Evolutionary conservation across 2,329 filamentous ascomycete species (phyloP), one percentile per base, ranked within the genome.

Genomic region (Penicillium sp.): DNA sequence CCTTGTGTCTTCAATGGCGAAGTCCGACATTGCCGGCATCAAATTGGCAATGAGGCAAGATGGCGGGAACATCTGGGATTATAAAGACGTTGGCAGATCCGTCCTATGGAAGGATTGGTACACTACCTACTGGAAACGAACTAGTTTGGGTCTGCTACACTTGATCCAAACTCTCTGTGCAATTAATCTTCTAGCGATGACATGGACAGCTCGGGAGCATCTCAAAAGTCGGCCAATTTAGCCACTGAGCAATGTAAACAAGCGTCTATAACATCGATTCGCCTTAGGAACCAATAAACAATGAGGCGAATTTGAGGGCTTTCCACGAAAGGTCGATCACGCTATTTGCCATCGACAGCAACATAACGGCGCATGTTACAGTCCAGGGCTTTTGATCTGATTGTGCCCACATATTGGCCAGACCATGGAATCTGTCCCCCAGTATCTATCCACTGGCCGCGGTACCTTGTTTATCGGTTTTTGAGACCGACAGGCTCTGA

Each of bases 331-430:
- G 43, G 7, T 19, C 41, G 26, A 48, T 49, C 50, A 44, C 52
- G 37, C 35, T 52, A 56, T 66, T 64, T 59, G 60, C 62, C 64
- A 60, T 63, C 56, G 52, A 55, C 55, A 55, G 54, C 37, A 43
- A 45, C 22, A 22, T 4, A 44, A 53, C 27, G 48, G 45, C 21
- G 52, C 41, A 21, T 29, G 48, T 59, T 63, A 45, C 53, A 64
- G 61, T 55, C 22, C 48, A 41, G 19, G 52, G 50, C 37, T 55
- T 47, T 35, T 26, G 11, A 39, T 45, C 35, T 47, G 43, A 35
- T 35, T 51, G 27, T 19, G 13, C 35, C 37, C 29, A 21, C 27
- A 49, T 31, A 63, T 62, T 62, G 58, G 52, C 9, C 26, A 51
- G 52, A 54, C 60, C 60, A 55, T 46, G 46, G 27, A 21, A 47